Evolutionary conservation across 768 basidiomycete species (phyloP), one percentile per base, ranked within the genome.

Genomic region (Lactarius indigo): DNA sequence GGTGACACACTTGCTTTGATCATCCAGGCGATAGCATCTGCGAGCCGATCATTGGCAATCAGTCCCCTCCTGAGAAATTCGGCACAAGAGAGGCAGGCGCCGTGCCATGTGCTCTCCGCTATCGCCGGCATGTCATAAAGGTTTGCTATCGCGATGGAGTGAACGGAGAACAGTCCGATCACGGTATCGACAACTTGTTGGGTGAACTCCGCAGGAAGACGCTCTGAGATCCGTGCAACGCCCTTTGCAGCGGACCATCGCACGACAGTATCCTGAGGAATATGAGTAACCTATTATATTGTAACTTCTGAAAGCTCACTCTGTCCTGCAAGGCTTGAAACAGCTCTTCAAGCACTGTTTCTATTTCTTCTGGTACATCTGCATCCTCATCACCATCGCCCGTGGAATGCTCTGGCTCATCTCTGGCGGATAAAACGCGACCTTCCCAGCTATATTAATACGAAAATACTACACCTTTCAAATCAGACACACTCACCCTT

Each of bases 211-310:
- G 77, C 66, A 2, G 97, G 92, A 1, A 99, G 83, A 44, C 91
- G 84, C 70, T 91, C 88, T 2, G 92, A 83, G 55, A 98, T 84
- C 8, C 95, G 87, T 9, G 95, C 91, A 10, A 98, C 79, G 44
- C 91, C 92, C 76, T 98, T 99, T 12, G 97, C 92, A 5, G 94
- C 86, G 17, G 96, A 94, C 85, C 93, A 98, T 59, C 97, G 90
- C 15, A 98, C 94, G 31, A 95, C 81, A 0, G 96, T 98, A 72
- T 97, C 96, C 96, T 98, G 54, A 67, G 41, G 35, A 28, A 67
- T 66, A 56, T 61, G 44, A 9, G 31, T 17, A 70, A 7, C 42
- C 8, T 39, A n/a, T 30, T 58, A 55, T 50, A 12, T n/a, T 20
- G 23, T 10, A n/a, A n/a, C 15, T 57, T 20, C 20, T 18, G 58